Base-by-base conservation (phyloP, 176 grass and related monocot genomes). In the Bromus sterilis region DNA sequence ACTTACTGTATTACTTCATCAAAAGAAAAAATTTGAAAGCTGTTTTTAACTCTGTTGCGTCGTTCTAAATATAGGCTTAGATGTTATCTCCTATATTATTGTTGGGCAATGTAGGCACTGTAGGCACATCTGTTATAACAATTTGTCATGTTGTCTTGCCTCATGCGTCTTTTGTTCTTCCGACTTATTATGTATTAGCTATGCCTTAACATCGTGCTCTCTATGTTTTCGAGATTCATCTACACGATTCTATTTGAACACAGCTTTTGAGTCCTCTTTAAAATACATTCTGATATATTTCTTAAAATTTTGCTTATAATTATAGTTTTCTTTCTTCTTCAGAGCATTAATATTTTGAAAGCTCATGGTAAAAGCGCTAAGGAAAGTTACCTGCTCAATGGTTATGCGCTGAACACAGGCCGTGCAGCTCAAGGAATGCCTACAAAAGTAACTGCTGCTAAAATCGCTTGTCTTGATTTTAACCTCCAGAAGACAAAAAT, bases 401-500 rank as follows among this genome's bases (percentile, higher is more conserved):
- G 94, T 10, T 97, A 97, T 53, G 91, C 94, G 28, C 79, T 97
- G 60, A 97, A 97, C 88, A 87, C 89, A 7, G 91, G 94, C 31
- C 87, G 91, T 76, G 87, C 94, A 51, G 91, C 94, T 82, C 94
- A 97, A 88, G 94, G 91, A 58, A 97, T 97, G 94, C 87, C 94
- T 70, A 94, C 87, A 70, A 88, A 77, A 88, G 87, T 97, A 39
- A 59, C 83, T 65, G 83, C 87, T 35, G 94, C 91, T n/a, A 94
- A 76, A 82, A 94, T 97, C 90, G 94, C 83, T 24, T 97, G 94
- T 78, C 83, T 97, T 65, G 94, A 94, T 72, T 97, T 97, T 80
- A 97, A 97, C 58, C 94, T 97, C 76, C 92, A 94, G 67, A 97
- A 97, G 80, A 97, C 89, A 85, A 97, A 97, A 68, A 92, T 97